A percentile compares a stretch with the other conserved stretches of the same genome.
phyloP scores from a whole-genome alignment of 2,329 filamentous ascomycete species.

The Xylariaceae sp. region DNA sequence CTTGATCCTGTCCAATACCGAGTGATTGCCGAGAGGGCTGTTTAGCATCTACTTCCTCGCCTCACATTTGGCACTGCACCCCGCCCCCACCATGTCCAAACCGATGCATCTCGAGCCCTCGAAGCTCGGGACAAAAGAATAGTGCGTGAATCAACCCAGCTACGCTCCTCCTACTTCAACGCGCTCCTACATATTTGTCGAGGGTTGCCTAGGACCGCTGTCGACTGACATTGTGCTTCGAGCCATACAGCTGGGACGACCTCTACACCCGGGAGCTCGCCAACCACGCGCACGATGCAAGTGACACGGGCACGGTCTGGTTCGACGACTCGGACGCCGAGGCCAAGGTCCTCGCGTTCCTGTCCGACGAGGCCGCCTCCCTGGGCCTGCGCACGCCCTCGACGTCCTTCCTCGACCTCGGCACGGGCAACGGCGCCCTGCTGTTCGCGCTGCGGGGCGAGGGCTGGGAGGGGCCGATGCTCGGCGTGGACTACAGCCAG shows the following conservation, averaged over 20 bases:
- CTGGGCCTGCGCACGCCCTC: neutral
- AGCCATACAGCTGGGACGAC: slow-evolving; percentile 65
- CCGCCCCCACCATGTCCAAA: slow-evolving; percentile 24
- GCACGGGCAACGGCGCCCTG: slow-evolving; percentile 90
- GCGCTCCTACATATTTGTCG: too few relatives aligned
- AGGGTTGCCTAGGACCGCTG: too few relatives aligned
- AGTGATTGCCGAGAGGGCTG: too few relatives aligned
- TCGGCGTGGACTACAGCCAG: slow-evolving; percentile 85
- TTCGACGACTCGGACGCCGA: slow-evolving; percentile 92
- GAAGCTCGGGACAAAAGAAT: slow-evolving; percentile 82
- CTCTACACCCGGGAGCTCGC: slow-evolving; percentile 67
- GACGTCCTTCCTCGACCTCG: slow-evolving; percentile 74
- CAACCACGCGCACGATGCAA: slow-evolving; percentile 67
- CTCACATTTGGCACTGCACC: too few relatives aligned
- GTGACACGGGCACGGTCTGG: slow-evolving; percentile 88
- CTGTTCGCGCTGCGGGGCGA: slow-evolving; percentile 72
- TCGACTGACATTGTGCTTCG: too few relatives aligned
- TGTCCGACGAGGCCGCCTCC: slow-evolving; percentile 37
- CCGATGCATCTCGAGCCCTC: slow-evolving; percentile 71
- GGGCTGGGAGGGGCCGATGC: slow-evolving; percentile 62
- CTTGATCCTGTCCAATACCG: too few relatives aligned
- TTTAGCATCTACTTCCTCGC: too few relatives aligned
- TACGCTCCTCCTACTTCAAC: neutral
- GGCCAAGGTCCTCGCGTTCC: slow-evolving; percentile 67
- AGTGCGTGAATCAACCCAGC: slow-evolving; percentile 51